Conservation (phyloP, 257 asterid genomes). For the Pogostemon cablin region DNA sequence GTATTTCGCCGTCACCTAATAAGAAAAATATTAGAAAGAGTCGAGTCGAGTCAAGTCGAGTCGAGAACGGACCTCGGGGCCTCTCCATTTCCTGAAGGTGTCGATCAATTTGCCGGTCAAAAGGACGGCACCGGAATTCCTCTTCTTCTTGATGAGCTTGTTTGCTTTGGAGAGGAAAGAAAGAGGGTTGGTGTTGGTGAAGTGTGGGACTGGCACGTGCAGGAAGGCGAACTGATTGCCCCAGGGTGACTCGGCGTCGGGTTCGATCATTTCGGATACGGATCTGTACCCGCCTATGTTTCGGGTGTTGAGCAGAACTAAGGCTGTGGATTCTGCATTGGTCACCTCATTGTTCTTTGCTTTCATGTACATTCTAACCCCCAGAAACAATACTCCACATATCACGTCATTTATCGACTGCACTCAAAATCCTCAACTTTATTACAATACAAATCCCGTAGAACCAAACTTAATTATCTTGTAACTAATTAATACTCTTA, state of each 20-base stretch:
- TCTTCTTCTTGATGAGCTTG: slow-evolving; percentile 46
- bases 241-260: slow-evolving; percentile 62
- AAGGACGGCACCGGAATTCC: slow-evolving; percentile 57
- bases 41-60: too few species aligned
- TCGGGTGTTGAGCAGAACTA: slow-evolving; percentile 80
- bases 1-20: slow-evolving; percentile 55
- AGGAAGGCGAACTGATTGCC: slow-evolving; percentile 86
- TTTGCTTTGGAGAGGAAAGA: slow-evolving; percentile 50
- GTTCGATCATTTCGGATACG: slow-evolving; percentile 69
- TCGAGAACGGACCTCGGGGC: slow-evolving; percentile 59
- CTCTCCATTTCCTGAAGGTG: slow-evolving; percentile 46
- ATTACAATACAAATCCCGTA: too few species aligned
- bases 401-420: slow-evolving; percentile 81
- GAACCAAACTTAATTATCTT: too few species aligned
- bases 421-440: neutral
- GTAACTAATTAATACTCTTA: too few species aligned
- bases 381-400: slow-evolving; percentile 68
- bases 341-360: slow-evolving; percentile 35
- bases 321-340: slow-evolving; percentile 57
- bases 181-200: slow-evolving; percentile 41
- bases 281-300: slow-evolving; percentile 67
- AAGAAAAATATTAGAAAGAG: too few species aligned
- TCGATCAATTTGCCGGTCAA: slow-evolving; percentile 69
- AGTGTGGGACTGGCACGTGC: slow-evolving; percentile 59
- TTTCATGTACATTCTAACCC: slow-evolving; percentile 69